Base-by-base conservation (phyloP, 2,329 filamentous ascomycete species). In the Botrytis fabae region DNA sequence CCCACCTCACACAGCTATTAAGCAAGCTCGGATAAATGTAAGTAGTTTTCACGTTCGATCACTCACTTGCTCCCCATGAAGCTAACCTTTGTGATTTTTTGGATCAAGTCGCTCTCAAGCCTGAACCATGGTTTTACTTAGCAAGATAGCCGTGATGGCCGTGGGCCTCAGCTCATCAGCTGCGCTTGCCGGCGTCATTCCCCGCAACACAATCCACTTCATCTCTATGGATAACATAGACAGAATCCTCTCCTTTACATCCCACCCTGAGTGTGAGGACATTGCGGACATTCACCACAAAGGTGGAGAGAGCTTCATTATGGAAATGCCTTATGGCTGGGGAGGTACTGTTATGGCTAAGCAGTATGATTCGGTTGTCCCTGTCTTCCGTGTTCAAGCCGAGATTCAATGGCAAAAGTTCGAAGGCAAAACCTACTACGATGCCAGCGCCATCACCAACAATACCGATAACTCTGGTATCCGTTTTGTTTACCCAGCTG, bases 361-460 rank as follows among this genome's bases (percentile, higher is more conserved):
- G 9, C 20, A 8, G 46, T 4, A 18, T 20, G 64, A 16, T 54
- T 18, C 14, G 25, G 20, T 38, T 2, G 25, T 12, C 16, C 64
- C 64, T n/a, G 5, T 57, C 64, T 6, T 70, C 10, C 40, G 63
- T 18, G 28, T 62, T 16, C 14, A 63, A 16, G 71, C 54, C 14
- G 71, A 69, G n/a, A 9, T 73, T 32, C n/a, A 57, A 28, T 57
- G 51, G 51, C 51, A 57, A 10, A 14, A 1, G 8, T 73, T 69
- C 14, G 25, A 38, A 28, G 12, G 40, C 20, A 16, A 12, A 20
- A 63, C 40, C 22, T 54, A 18, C 9, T 73, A 63, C 38, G 71
- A 73, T 63, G 28, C 69, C 64, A 54, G 42, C 4, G 71, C 63
- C 4, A 38, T 73, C 42, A 28, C 25, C 12, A 73, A 73, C 28